Conservation (phyloP, 495 filamentous ascomycete genomes). For the Penicillium mononematosum region DNA sequence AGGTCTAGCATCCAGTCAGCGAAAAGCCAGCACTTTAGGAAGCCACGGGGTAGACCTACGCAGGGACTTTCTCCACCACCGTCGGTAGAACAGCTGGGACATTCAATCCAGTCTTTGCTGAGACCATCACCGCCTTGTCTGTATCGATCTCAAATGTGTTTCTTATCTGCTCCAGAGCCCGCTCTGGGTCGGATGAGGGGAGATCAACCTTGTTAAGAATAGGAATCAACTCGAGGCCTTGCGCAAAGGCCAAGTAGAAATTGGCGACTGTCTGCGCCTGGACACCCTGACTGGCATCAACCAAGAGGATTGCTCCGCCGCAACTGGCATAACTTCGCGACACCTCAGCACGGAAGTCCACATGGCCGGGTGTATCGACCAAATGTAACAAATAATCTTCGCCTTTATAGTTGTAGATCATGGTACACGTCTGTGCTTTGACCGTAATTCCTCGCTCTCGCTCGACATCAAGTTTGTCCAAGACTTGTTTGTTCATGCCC, state of each 20-base stretch:
- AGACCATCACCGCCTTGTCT: slow-evolving; percentile 76
- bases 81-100: slow-evolving; percentile 76
- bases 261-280: slow-evolving; percentile 97
- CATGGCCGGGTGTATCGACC: slow-evolving; percentile 95
- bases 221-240: slow-evolving; percentile 81
- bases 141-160: slow-evolving; percentile 85
- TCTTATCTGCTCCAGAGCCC: slow-evolving; percentile 82
- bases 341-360: slow-evolving; percentile 96
- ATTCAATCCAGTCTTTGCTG: slow-evolving; percentile 90
- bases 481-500: slow-evolving; percentile 87
- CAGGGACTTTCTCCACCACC: slow-evolving; percentile 80
- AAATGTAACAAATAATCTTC: slow-evolving; percentile 91
- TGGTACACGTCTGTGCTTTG: slow-evolving; percentile 97
- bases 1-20: slow-evolving; percentile 49
- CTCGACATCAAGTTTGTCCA: slow-evolving; percentile 97
- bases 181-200: slow-evolving; percentile 76
- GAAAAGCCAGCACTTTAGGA: neutral
- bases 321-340: slow-evolving; percentile 92
- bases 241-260: slow-evolving; percentile 94
- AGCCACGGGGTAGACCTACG: slow-evolving; percentile 38
- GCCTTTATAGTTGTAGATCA: slow-evolving; percentile 86
- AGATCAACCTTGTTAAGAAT: slow-evolving; percentile 97
- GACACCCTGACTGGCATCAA: slow-evolving; percentile 90
- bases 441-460: slow-evolving; percentile 95
- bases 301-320: slow-evolving; percentile 86